Percentiles rank a stretch among this genome's conserved stretches.
These are phyloP conservation scores for Tuber magnatum DNA, from an alignment of 495 filamentous ascomycete genomes.

Conservation along the genomic window DNA sequence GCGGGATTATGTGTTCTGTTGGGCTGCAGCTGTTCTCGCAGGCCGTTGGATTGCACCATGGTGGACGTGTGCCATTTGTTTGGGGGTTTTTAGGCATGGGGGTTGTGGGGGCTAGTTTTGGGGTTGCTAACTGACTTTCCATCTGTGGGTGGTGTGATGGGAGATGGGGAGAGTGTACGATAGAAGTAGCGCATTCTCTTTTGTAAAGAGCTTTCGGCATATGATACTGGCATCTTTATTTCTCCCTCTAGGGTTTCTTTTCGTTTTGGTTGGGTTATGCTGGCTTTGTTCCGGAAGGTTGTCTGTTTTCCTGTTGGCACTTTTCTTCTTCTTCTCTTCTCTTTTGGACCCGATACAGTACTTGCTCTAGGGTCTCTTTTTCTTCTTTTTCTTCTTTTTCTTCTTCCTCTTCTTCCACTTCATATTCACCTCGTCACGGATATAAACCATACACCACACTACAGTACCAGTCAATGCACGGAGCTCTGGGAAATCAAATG, in stretches of 20 bases:
- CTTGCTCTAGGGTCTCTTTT: neutral
- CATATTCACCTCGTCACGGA: neutral
- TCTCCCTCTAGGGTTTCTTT: neutral
- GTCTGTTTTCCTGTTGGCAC: neutral
- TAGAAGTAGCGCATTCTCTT: neutral
- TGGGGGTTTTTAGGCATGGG: slow-evolving; percentile 89
- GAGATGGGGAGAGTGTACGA: neutral
- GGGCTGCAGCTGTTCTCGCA: slow-evolving; percentile 84
- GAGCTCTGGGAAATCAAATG: neutral
- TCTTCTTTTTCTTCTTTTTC: neutral
- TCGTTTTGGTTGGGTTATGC: neutral
- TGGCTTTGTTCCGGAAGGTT: neutral
- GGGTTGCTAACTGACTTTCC: neutral
- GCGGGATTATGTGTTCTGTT: slow-evolving; percentile 88
- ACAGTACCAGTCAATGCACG: neutral
- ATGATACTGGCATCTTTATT: neutral
- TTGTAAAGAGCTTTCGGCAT: neutral
- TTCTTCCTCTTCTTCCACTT: neutral
- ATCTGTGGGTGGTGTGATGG: neutral
- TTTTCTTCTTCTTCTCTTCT: neutral
- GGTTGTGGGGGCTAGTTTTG: slow-evolving; percentile 77
- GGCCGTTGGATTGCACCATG: slow-evolving; percentile 72
- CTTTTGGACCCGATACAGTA: neutral
- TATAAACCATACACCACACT: neutral
- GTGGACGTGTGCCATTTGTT: slow-evolving; percentile 66